Conservation (phyloP, 1,139 yeast genomes). For the Geotrichum klebahnii region DNA sequence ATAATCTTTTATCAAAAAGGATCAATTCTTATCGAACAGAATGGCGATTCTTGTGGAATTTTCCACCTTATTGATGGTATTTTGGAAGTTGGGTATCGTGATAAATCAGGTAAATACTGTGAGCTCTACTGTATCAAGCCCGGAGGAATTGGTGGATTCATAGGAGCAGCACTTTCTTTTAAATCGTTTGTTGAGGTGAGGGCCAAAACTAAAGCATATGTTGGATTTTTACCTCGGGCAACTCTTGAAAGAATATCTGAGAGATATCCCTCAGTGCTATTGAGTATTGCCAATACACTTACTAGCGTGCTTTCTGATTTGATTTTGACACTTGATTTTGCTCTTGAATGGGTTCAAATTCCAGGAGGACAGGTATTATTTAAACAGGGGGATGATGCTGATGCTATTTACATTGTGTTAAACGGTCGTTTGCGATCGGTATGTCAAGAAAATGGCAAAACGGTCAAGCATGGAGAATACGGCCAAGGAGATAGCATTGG, state of each 20-base stretch:
- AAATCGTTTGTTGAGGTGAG: conserved; percentile 69
- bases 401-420: conserved; percentile 84
- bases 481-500: conserved; percentile 96
- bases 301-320: conserved; percentile 63
- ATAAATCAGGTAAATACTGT: conserved; percentile 39
- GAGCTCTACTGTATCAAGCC: conserved; percentile 57
- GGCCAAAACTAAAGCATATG: conserved; percentile 56
- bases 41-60: conserved; percentile 66
- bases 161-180: conserved; percentile 81
- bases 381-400: conserved; percentile 81
- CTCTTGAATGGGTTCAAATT: conserved; percentile 90
- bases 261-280: conserved; percentile 66
- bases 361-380: conserved; percentile 79
- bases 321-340: conserved; percentile 76
- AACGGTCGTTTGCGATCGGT: conserved; percentile 84
- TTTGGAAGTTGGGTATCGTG: conserved; percentile 54
- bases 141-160: conserved; percentile 86
- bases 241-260: conserved; percentile 67
- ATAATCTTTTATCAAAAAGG: conserved; percentile 55
- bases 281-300: conserved; percentile 72
- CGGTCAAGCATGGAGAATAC: conserved; percentile 58
- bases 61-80: conserved; percentile 76
- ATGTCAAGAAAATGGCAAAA: conserved; percentile 35
- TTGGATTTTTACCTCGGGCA: conserved; percentile 66
- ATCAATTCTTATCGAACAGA: conserved; percentile 57